Conservation (phyloP, 805 yeast species). For the Brettanomyces nanus region DNA sequence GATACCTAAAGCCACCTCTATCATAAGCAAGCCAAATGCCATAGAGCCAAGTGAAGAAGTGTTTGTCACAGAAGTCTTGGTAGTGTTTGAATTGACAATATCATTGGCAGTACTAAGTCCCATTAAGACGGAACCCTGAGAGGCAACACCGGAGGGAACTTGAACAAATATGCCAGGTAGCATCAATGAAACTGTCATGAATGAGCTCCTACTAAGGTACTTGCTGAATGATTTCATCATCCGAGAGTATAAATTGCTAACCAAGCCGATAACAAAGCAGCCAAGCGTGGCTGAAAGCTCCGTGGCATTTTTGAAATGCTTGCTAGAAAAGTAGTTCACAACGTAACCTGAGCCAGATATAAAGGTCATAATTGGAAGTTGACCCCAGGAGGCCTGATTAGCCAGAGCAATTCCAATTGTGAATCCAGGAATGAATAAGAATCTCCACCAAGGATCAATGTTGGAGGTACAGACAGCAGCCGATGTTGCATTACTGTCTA, state of each 20-base stretch:
- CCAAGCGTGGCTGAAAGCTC: constrained; percentile 88
- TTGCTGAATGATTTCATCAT: constrained; percentile 56
- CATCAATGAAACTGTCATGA: constrained; percentile 90
- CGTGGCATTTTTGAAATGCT: constrained; percentile 52
- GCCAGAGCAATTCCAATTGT: constrained; percentile 53
- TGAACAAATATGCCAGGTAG: constrained; percentile 91
- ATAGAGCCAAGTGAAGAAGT: constrained; percentile 18
- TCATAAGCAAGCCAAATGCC: constrained; percentile 78
- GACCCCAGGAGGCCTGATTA: constrained; percentile 79
- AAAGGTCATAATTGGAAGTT: constrained; percentile 73
- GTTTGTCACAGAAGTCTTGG: constrained; percentile 13
- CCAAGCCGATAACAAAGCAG: constrained; percentile 80
- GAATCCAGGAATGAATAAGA: constrained; percentile 76
- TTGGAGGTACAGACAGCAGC: constrained; percentile 47
- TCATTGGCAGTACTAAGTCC: constrained; percentile 73
- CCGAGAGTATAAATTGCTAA: constrained; percentile 85
- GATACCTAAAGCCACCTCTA: constrained; percentile 87
- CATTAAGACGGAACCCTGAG: constrained; percentile 74
- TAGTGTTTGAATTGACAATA: constrained; percentile 37
- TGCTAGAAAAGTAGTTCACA: constrained; percentile 70
- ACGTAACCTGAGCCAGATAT: constrained; percentile 77
- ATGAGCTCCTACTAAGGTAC: constrained; percentile 18
- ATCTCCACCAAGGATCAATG: constrained; percentile 50
- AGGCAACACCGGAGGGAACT: constrained; percentile 92
- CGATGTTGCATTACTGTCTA: constrained; percentile 66